phyloP scores from a whole-genome alignment of 2,329 filamentous ascomycete species.

The Trichoderma sp. region DNA sequence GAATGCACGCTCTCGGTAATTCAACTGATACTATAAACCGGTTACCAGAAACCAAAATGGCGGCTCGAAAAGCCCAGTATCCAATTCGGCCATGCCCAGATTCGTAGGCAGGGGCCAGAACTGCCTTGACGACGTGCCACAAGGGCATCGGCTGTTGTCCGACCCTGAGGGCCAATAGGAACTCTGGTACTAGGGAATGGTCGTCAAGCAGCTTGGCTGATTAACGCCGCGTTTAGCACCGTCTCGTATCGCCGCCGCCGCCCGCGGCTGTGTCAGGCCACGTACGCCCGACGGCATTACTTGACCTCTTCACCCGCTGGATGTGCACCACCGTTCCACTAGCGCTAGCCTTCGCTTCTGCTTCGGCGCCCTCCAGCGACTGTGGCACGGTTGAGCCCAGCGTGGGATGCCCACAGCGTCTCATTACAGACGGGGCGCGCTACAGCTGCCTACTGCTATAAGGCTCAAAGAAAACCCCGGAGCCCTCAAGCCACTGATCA shows the following conservation, averaged over 20 bases:
- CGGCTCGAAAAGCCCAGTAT: background rate
- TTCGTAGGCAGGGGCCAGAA: background rate
- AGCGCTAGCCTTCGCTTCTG: conserved; percentile 16
- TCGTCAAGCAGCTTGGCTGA: background rate
- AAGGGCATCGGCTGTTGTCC: conserved; percentile 14
- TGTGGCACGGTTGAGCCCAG: background rate
- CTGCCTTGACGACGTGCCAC: background rate
- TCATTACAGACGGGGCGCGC: background rate
- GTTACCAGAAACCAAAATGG: background rate
- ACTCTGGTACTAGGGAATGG: background rate
- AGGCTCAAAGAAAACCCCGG: background rate
- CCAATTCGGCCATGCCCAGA: background rate
- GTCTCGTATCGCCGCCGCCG: conserved; percentile 25
- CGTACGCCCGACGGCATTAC: conserved; percentile 16
- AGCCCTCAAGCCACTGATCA: background rate
- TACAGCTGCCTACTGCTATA: background rate
- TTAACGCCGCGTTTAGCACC: conserved; percentile 24
- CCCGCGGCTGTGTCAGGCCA: conserved; percentile 25
- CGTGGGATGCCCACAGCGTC: background rate
- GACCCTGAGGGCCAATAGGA: conserved; percentile 16
- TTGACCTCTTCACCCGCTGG: conserved; percentile 9
- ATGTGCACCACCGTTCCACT: conserved; percentile 9
- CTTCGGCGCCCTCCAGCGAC: background rate
- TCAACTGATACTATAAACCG: background rate
- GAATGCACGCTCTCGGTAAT: background rate